Percentiles rank a stretch among this genome's conserved stretches.
Evolutionary conservation across 2,329 filamentous ascomycete genomes (phyloP).

Genomic region (Penicillium aurantiogriseum): DNA sequence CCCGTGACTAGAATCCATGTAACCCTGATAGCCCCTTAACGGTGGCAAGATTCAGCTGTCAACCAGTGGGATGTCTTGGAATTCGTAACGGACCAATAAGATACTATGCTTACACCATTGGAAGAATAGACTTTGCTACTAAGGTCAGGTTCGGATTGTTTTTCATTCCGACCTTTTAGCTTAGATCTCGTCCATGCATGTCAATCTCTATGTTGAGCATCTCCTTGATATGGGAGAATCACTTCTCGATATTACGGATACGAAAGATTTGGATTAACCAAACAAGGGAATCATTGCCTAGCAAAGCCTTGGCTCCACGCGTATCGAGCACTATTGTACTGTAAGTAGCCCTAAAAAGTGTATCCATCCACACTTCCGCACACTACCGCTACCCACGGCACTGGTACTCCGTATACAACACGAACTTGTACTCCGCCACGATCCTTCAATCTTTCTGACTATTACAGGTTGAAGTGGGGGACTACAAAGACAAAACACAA

Average conservation of each 20-base stretch:
- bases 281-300: neutral
- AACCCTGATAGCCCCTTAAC: conserved; percentile 4
- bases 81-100: neutral
- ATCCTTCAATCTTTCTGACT: neutral
- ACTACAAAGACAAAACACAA: conserved; percentile 1
- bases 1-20: neutral
- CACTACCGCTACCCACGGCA: conserved; percentile 8
- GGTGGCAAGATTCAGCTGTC: conserved; percentile 3
- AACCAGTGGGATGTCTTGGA: neutral
- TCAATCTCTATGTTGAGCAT: neutral
- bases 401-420: neutral
- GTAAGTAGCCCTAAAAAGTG: conserved; percentile 16
- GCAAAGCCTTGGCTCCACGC: neutral
- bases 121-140: neutral
- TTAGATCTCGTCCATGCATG: neutral
- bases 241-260: neutral
- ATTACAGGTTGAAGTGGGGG: neutral
- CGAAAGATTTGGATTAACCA: neutral
- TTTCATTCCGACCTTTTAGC: neutral
- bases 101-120: neutral
- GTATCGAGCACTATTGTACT: conserved; percentile 21
- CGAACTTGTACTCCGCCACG: neutral
- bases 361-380: neutral
- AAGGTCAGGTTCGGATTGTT: neutral
- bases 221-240: neutral